Base-by-base conservation (phyloP, 1,139 yeast species). In the Pichia sp. region DNA sequence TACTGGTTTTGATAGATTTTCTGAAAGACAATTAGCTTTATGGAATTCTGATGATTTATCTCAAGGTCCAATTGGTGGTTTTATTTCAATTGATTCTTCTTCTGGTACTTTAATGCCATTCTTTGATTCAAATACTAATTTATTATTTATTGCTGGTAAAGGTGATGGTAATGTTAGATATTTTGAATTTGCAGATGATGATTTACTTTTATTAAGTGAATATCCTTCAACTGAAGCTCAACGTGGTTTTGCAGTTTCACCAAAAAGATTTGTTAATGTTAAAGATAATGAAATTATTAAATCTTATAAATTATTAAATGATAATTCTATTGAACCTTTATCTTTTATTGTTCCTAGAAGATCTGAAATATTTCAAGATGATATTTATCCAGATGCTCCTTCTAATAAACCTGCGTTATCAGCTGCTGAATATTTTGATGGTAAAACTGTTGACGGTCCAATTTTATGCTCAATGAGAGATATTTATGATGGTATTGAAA, bases 121-220 rank as follows among this genome's bases (percentile, higher is more conserved):
- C 59, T 94, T 71, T 60, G 99, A 92, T 60, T 84, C 78, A 35
- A 78, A 85, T 36, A 87, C 87, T 44, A 78, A 82, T 49, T 79
- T 90, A 48, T 71, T 94, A 51, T 92, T 84, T 62, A 71, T 92
- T 52, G 97, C 96, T 32, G 98, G 98, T 55, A 92, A 92, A 65
- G 99, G 98, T 63, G 98, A 92, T 64, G 97, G 98, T 59, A 92
- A 92, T 64, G 87, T 92, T 60, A 86, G 97, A 59, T 90, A 90
- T 67, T 89, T 71, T 60, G 97, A 92, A 66, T 87, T 76, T 61
- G 86, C 80, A 53, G 80, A 84, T 56, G 97, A 92, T 59, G 82
- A 79, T 55, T 71, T 92, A 51, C 80, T 72, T 65, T 89, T 86
- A 54, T 69, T 92, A 51, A 85, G 96, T 6, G 96, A 90, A 63